phyloP scores from a whole-genome alignment of 2,329 filamentous ascomycete genomes.

The Botrytis aclada region DNA sequence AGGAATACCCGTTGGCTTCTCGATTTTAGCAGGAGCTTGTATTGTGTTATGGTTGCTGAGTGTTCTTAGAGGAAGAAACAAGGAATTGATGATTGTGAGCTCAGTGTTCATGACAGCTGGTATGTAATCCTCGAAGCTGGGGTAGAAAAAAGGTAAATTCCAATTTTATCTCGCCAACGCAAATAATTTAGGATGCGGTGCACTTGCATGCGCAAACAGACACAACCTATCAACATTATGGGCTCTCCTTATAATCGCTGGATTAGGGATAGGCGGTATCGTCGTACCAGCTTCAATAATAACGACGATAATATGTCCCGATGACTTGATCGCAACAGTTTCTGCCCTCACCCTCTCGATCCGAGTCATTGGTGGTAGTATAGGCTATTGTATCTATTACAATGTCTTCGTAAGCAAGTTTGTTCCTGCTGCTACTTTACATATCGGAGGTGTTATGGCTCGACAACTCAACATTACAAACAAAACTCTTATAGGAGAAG shows the following conservation, averaged over 20 bases:
- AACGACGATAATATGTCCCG: conserved; percentile 65
- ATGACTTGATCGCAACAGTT: conserved; percentile 67
- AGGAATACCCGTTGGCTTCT: conserved; percentile 61
- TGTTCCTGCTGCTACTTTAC: conserved; percentile 25
- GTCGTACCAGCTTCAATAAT: conserved; percentile 58
- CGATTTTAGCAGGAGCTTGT: conserved; percentile 59
- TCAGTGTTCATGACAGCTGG: conserved; percentile 64
- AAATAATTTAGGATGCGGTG: conserved; percentile 46
- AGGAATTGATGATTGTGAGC: conserved; percentile 56
- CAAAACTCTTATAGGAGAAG: conserved; percentile 43
- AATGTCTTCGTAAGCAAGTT: conserved; percentile 50
- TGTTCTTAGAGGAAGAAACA: conserved; percentile 56
- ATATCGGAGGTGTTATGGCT: conserved; percentile 34
- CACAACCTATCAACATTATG: conserved; percentile 55
- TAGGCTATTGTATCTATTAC: conserved; percentile 59
- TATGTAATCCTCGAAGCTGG: conserved; percentile 34
- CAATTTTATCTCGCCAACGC: conserved; percentile 39
- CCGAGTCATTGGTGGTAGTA: conserved; percentile 63
- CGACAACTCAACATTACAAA: conserved; percentile 45
- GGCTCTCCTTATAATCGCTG: conserved; percentile 57
- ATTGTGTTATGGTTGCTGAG: conserved; percentile 57
- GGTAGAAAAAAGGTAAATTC: not conserved
- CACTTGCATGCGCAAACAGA: conserved; percentile 47
- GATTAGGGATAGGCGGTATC: conserved; percentile 64
- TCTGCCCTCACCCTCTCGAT: conserved; percentile 67